Conservation (phyloP, 2,329 filamentous ascomycete species). For the Periconia sp. region DNA sequence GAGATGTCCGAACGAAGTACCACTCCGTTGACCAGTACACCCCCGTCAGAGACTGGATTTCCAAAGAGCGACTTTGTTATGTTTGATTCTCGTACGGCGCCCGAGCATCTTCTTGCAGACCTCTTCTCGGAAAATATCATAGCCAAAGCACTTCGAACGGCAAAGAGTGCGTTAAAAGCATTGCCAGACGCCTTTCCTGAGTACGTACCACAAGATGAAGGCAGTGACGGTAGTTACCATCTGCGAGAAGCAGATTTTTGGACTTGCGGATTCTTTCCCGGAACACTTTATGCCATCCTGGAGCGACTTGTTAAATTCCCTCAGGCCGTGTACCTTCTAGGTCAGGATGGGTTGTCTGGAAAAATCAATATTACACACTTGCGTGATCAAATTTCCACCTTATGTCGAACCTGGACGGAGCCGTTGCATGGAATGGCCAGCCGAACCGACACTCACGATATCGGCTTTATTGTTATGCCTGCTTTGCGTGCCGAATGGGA, state of each 20-base stretch:
- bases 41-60: slow-evolving; percentile 19
- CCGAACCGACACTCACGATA: slow-evolving; percentile 49
- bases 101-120: slow-evolving; percentile 9
- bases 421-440: slow-evolving; percentile 43
- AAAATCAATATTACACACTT: slow-evolving; percentile 10
- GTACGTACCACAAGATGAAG: slow-evolving; percentile 18
- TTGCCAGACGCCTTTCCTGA: slow-evolving; percentile 24
- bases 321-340: slow-evolving; percentile 15
- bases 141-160: slow-evolving; percentile 23
- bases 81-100: slow-evolving; percentile 2
- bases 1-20: too few relatives aligned
- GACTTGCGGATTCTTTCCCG: slow-evolving; percentile 59
- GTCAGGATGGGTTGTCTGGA: too few relatives aligned
- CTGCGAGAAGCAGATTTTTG: slow-evolving; percentile 53
- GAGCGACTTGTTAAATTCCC: slow-evolving; percentile 40
- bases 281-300: slow-evolving; percentile 51
- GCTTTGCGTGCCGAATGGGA: slow-evolving; percentile 50
- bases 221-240: slow-evolving; percentile 40
- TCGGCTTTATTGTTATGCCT: slow-evolving; percentile 54
- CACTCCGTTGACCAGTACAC: slow-evolving; percentile 18
- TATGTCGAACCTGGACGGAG: slow-evolving; percentile 47
- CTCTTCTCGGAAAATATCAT: slow-evolving; percentile 24
- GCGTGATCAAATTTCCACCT: slow-evolving; percentile 12
- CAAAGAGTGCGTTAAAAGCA: slow-evolving; percentile 14
- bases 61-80: too few relatives aligned